phyloP scores from a whole-genome alignment of 2,329 filamentous ascomycete species.

The Beauveria bassiana region DNA sequence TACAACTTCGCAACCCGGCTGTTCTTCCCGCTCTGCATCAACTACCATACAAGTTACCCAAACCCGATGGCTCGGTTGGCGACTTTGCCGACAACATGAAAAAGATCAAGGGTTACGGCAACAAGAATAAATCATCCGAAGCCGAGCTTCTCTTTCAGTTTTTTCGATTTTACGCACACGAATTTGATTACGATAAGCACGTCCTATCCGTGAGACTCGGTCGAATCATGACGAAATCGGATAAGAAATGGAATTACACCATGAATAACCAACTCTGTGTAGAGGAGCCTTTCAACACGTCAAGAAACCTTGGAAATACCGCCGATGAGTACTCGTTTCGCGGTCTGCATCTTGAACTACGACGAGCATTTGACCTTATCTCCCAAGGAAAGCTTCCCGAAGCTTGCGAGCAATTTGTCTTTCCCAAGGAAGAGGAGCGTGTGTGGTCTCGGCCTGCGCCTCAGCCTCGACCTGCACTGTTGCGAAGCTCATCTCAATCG shows the following conservation, averaged over 20 bases:
- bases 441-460: conserved; percentile 50
- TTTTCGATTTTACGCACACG: conserved; percentile 89
- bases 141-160: conserved; percentile 91
- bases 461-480: conserved; percentile 46
- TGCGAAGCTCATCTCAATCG: conserved; percentile 55
- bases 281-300: conserved; percentile 90
- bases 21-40: conserved; percentile 82
- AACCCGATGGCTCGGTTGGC: conserved; percentile 58
- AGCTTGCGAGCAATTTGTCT: conserved; percentile 82
- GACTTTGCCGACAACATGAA: conserved; percentile 83
- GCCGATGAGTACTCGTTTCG: conserved; percentile 92
- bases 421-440: conserved; percentile 71
- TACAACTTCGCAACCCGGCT: conserved; percentile 78
- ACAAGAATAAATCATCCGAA: conserved; percentile 70
- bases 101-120: conserved; percentile 64
- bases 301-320: conserved; percentile 88
- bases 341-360: conserved; percentile 81
- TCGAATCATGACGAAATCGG: conserved; percentile 67
- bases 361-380: conserved; percentile 78
- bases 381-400: conserved; percentile 70
- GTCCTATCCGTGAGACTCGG: conserved; percentile 83
- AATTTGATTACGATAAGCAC: conserved; percentile 79
- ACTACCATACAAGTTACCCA: conserved; percentile 38
- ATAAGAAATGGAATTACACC: conserved; percentile 79
- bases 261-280: conserved; percentile 84